Evolutionary conservation across 768 basidiomycete species (phyloP).

Genomic region (Calocera cornea): DNA sequence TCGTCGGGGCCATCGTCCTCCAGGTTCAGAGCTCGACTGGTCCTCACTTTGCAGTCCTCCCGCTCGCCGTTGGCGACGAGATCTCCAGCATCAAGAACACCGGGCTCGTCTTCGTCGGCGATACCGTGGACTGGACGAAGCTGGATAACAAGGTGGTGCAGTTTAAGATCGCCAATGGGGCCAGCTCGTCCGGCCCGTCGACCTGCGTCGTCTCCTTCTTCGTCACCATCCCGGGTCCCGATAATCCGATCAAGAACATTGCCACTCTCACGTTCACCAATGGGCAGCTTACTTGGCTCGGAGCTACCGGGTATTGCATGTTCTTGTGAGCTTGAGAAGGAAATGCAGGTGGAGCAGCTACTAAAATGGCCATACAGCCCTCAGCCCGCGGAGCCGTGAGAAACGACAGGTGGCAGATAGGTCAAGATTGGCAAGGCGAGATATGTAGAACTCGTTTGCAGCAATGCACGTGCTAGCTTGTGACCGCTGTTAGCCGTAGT

Average conservation of each 20-base stretch:
- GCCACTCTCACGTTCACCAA: background rate
- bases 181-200: background rate
- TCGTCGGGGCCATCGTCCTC: background rate
- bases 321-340: background rate
- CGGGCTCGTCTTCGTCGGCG: background rate
- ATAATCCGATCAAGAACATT: background rate
- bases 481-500: too few relatives aligned
- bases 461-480: too few relatives aligned
- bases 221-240: background rate
- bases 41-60: background rate
- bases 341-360: too few relatives aligned
- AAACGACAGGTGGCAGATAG: too few relatives aligned
- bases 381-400: too few relatives aligned
- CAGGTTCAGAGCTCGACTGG: background rate
- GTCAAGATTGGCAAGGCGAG: too few relatives aligned
- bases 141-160: background rate
- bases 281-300: background rate
- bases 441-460: too few relatives aligned
- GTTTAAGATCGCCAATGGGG: background rate
- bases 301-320: background rate
- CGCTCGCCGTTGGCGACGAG: background rate
- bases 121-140: background rate
- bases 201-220: background rate
- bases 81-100: background rate
- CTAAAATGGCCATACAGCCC: too few relatives aligned